Base-by-base conservation (phyloP, 768 basidiomycete species). In the Fibroporia radiculosa region DNA sequence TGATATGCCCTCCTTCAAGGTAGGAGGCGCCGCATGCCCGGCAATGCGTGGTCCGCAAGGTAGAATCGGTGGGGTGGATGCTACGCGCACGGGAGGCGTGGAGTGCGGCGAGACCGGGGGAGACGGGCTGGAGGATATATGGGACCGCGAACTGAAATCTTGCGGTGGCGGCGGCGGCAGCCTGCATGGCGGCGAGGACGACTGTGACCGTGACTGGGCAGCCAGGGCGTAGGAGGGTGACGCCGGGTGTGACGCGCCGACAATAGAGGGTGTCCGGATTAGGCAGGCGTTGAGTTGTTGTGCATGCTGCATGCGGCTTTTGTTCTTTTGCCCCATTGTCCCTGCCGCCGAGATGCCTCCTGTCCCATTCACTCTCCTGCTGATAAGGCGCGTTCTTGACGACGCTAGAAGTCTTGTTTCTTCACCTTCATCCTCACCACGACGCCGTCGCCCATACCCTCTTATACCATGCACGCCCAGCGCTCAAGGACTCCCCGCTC, bases 61-160 rank as follows among this genome's bases (percentile, higher is more conserved):
- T 6, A 19, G 63, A 51, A 33, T 48, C 48, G 14, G 48, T 29
- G 29, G 48, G 47, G 43, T 60, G 58, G 38, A 66, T 48, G 6
- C 55, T 41, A 38, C 59, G 63, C 14, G 63, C 62, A 37, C 76
- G 71, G 12, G 66, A 55, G 0, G 71, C 60, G 56, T 87, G 83
- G 23, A 82, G 65, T 29, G 84, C 82, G 12, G 85, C 74, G 38
- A 88, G 73, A 26, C 67, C 38, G 7, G 80, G 71, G 2, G 82
- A 79, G 28, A 74, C 52, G 3, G 73, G 49, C 22, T 75, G 66
- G 42, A 86, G 61, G 14, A 65, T 57, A 50, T 62, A 67, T 13
- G 82, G 68, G 14, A 84, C 56, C 11, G 70, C 62, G 31, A 68
- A 61, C 48, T 71, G 69, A 39, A 49, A 59, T 24, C 42, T 47